Evolutionary conservation across 208 protist species (phyloP), one percentile per base, ranked within the genome.

Genomic region (Trypanosomatidae sp.): DNA sequence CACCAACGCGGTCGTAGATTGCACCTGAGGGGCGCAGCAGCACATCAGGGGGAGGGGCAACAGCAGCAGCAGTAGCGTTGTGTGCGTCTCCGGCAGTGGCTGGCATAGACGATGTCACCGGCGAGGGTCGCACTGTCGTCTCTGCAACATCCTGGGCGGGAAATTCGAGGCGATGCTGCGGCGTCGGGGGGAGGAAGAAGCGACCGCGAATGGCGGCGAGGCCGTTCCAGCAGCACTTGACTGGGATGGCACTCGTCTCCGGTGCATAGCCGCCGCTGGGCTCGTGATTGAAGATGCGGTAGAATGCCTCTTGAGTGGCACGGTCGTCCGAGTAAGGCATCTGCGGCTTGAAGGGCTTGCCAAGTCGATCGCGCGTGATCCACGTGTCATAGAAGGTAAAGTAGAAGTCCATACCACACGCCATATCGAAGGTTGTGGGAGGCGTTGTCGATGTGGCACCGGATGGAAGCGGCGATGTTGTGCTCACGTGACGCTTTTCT

Each of bases 351-450:
- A 95, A 81, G 17, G 75, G 52, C 19, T 71, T 36, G 17, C 88
- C 91, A 5, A 75, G 66, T 6, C 74, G 76, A 73, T 91, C 87
- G 1, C 91, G 80, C 15, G 80, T 64, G 13, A 95, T 87, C 85
- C 86, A 92, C 13, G 76, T 84, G 71, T 95, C 91, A 76, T 95
- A 95, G 59, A 95, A 89, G 47, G 62, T 80, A 53, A 73, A 79
- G 78, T 93, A 93, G 73, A 88, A 95, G 77, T 95, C 91, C 87
- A 95, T 91, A 13, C 86, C 91, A 84, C 91, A 95, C 60, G 91
- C 91, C 81, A 95, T 83, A 69, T 95, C 88, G 44, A 95, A 93
- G 22, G 79, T 79, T 6, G 83, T 86, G 7, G 71, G 79, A 0
- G 53, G 2, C 22, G 15, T 46, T 22, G 22, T 39, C n/a, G 25